These are phyloP conservation scores for Euphorbia peplus DNA, from an alignment of 345 rosid species.

Conservation along the genomic window DNA sequence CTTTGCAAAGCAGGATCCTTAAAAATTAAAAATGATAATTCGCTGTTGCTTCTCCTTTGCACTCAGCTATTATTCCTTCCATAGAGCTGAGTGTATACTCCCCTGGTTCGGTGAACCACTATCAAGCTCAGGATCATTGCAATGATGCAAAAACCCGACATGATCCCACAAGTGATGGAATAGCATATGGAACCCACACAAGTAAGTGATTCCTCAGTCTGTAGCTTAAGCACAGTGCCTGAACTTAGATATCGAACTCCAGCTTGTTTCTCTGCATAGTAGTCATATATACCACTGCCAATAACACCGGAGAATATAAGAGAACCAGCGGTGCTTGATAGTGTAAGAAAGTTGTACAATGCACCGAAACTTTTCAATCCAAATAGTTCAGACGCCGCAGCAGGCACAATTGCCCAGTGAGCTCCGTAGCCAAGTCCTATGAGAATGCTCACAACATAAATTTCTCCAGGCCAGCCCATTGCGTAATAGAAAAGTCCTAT, in stretches of 20 bases:
- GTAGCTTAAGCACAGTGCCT: constrained; percentile 5
- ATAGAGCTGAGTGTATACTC: constrained; percentile 60
- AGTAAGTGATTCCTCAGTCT: constrained; percentile 35
- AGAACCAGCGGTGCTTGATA: constrained; percentile 58
- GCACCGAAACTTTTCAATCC: constrained; percentile 74
- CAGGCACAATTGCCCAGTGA: too few species aligned
- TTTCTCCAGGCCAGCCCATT: constrained; percentile 58
- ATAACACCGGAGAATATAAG: constrained; percentile 69
- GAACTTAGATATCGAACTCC: constrained; percentile 12
- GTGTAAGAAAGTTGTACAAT: constrained; percentile 60
- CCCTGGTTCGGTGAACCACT: constrained; percentile 61
- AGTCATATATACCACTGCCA: constrained; percentile 72
- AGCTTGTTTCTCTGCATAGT: constrained; percentile 63
- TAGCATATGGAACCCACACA: constrained; percentile 62
- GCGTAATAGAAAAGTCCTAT: constrained; percentile 55
- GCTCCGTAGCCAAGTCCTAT: too few species aligned
- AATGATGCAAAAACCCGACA: constrained; percentile 53
- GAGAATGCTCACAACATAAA: constrained; percentile 46
- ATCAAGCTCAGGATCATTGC: constrained; percentile 53
- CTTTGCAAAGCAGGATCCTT: not conserved
- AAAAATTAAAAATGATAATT: constrained; percentile 4
- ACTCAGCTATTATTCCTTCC: constrained; percentile 36
- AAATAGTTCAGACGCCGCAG: constrained; percentile 45
- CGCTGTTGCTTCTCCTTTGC: constrained; percentile 16
- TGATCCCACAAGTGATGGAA: constrained; percentile 54